These are phyloP conservation scores for Pseudogymnoascus verrucosus DNA, from an alignment of 2,329 filamentous ascomycete species.

Conservation along the genomic window DNA sequence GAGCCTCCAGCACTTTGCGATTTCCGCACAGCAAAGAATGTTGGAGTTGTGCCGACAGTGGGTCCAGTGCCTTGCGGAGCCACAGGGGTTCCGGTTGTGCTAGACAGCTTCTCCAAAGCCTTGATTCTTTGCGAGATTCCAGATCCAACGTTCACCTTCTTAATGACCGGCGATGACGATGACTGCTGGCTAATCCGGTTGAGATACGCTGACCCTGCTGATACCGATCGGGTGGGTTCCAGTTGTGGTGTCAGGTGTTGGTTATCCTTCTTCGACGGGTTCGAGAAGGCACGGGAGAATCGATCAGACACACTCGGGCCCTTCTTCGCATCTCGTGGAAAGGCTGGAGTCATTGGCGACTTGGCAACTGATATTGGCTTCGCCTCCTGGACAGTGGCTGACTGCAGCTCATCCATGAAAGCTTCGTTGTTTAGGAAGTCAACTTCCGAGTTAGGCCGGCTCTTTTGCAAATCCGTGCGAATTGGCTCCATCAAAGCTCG, in stretches of 20 bases:
- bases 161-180: conserved; percentile 46
- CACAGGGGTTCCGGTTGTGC: conserved; percentile 30
- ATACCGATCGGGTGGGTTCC: conserved; percentile 27
- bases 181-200: conserved; percentile 46
- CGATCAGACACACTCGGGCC: conserved; percentile 18
- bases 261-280: conserved; percentile 26
- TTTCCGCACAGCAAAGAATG: conserved; percentile 53
- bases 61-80: conserved; percentile 30
- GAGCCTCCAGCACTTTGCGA: conserved; percentile 26
- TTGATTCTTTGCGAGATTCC: conserved; percentile 94
- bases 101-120: conserved; percentile 72
- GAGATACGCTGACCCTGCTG: conserved; percentile 47
- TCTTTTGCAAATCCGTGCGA: conserved; percentile 36
- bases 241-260: conserved; percentile 25
- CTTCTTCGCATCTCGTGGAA: conserved; percentile 31
- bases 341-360: conserved; percentile 67
- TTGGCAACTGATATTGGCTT: conserved; percentile 71
- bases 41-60: conserved; percentile 28
- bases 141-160: conserved; percentile 76
- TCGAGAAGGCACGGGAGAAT: conserved; percentile 29
- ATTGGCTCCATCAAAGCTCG: conserved; percentile 43
- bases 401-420: conserved; percentile 77
- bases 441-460: conserved; percentile 30
- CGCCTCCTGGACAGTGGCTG: conserved; percentile 75
- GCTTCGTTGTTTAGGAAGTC: conserved; percentile 65